Evolutionary conservation across 495 filamentous ascomycete species (phyloP), one percentile per base, ranked within the genome.

Genomic region (Clavariopsis aquatica): DNA sequence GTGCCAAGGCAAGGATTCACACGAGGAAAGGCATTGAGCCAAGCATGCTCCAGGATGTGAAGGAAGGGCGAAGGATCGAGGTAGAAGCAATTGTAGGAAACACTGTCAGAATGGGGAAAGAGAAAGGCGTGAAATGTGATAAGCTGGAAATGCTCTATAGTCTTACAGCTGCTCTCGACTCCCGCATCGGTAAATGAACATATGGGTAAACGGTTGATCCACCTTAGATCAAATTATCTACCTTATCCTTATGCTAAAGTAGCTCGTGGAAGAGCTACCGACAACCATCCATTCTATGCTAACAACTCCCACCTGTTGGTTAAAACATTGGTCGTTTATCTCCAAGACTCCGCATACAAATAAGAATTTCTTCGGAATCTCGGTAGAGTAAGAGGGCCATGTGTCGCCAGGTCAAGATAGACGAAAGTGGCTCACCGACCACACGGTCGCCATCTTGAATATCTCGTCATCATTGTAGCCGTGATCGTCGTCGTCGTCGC

Each of bases 21-120:
- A 71, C 68, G 1, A 76, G 76, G 13, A 73, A 75, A 17, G 78
- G 76, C 3, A 73, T 78, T 10, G 78, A 81, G 70, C 73, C 77
- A 38, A 81, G 79, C 57, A 84, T 84, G 81, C 61, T 80, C 61
- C 70, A 77, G 34, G 80, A 83, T 72, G 76, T 77, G 49, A 66
- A 74, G 28, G 69, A 62, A 34, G 73, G 71, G 0, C 71, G 75
- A 57, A 64, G 63, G 1, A 73, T 83, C 70, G 82, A 84, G 72
- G 76, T 80, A 9, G 82, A 84, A 68, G 79, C 79, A 26, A 82
- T 85, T 63, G 62, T 83, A n/a, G 81, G 82, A 5, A 82, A 80
- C 72, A 69, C 74, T 3, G 74, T 84, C 10, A 73, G 73, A 56
- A 52, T 81, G 65, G 82, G 77, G 13, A 71, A 69, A 52, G 64